Percentiles rank a stretch among this genome's conserved stretches.
These are phyloP conservation scores for Manihot esculenta DNA, from an alignment of 441 rosid species.

Conservation along the genomic window DNA sequence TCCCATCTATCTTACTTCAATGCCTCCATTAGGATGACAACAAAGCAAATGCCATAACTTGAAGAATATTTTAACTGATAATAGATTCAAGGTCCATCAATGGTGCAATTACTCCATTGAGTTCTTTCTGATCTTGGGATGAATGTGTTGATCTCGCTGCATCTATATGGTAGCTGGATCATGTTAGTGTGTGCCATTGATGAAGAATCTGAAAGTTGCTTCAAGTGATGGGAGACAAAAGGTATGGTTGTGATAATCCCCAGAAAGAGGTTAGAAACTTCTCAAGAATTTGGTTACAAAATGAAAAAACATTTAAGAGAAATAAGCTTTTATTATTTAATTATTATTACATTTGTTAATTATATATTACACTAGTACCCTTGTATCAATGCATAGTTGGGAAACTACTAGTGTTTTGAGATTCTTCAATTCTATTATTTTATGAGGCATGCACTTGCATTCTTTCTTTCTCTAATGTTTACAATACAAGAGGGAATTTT, in stretches of 20 bases:
- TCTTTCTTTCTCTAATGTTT: too few relatives aligned
- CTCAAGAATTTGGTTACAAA: neutral
- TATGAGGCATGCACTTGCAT: neutral
- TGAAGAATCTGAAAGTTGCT: slow-evolving; percentile 30
- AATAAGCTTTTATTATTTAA: neutral
- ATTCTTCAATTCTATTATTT: neutral
- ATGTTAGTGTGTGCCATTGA: slow-evolving; percentile 36
- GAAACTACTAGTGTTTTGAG: neutral
- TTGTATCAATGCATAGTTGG: too few relatives aligned
- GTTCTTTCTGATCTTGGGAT: neutral
- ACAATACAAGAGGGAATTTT: too few relatives aligned
- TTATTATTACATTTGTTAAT: neutral
- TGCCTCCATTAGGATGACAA: too few relatives aligned
- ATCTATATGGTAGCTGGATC: slow-evolving; percentile 20
- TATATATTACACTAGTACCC: neutral
- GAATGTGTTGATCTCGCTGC: slow-evolving; percentile 8
- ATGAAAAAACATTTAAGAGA: slow-evolving; percentile 7
- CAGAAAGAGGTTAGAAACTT: slow-evolving; percentile 22
- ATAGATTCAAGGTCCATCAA: neutral
- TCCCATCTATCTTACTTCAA: too few relatives aligned
- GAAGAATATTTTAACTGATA: neutral
- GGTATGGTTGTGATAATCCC: slow-evolving; percentile 29
- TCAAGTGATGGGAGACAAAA: slow-evolving; percentile 34
- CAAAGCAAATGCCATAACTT: too few relatives aligned
- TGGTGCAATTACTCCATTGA: neutral